Evolutionary conservation across 768 basidiomycete species (phyloP).

Genomic region (Mycena vitilis): DNA sequence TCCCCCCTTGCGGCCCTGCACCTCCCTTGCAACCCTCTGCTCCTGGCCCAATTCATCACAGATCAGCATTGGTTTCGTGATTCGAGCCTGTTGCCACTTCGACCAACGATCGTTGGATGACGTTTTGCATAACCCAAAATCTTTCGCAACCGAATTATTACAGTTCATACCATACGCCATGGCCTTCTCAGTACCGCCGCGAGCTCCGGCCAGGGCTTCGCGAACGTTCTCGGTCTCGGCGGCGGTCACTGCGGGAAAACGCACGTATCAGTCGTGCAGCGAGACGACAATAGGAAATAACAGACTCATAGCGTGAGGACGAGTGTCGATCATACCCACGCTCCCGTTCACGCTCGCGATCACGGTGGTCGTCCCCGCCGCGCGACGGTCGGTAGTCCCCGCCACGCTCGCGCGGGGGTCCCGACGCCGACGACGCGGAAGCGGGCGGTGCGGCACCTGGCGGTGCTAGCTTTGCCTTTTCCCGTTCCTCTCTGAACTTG

Average conservation of each 20-base stretch:
- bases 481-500: slow-evolving; percentile 92
- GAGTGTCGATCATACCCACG: slow-evolving; percentile 77
- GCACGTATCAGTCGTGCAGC: slow-evolving; percentile 37
- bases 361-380: slow-evolving; percentile 69
- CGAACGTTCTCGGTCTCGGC: slow-evolving; percentile 79
- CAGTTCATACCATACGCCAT: slow-evolving; percentile 18
- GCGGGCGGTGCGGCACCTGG: slow-evolving; percentile 51
- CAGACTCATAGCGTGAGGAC: slow-evolving; percentile 77
- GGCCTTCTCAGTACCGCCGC: slow-evolving; percentile 57
- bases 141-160: slow-evolving; percentile 28
- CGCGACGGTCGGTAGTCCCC: slow-evolving; percentile 70
- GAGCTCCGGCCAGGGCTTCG: slow-evolving; percentile 73
- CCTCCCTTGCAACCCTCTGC: background rate
- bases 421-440: slow-evolving; percentile 45
- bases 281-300: slow-evolving; percentile 38
- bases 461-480: slow-evolving; percentile 77
- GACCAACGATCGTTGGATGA: slow-evolving; percentile 17
- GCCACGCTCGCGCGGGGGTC: slow-evolving; percentile 50
- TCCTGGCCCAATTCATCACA: background rate
- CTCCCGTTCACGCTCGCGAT: slow-evolving; percentile 72
- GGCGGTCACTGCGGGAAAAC: slow-evolving; percentile 65
- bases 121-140: slow-evolving; percentile 18
- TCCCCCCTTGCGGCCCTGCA: background rate
- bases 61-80: slow-evolving; percentile 7
- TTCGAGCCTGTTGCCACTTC: slow-evolving; percentile 17